Conservation (phyloP, 441 rosid species). For the Brassica balearica region DNA sequence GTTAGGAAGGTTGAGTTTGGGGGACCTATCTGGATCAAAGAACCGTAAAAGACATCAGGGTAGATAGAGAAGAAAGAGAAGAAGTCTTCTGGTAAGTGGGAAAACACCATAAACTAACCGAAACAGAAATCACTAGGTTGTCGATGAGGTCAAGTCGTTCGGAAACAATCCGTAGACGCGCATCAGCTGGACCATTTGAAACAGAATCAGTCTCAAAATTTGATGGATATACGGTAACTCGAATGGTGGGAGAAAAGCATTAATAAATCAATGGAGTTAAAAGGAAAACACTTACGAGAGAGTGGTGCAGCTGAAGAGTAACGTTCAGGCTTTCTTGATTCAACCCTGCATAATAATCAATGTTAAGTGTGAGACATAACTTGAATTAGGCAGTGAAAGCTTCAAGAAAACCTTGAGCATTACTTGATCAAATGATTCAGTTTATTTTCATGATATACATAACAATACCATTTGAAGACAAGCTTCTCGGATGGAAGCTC, state of each 20-base stretch:
- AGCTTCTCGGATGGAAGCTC: constrained; percentile 70
- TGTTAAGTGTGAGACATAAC: constrained; percentile 3
- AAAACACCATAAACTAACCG: constrained; percentile 52
- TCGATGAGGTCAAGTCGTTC: constrained; percentile 88
- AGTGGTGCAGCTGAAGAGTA: constrained; percentile 97
- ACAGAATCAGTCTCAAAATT: constrained; percentile 34
- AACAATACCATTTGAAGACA: constrained; percentile 70
- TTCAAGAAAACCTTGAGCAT: no score
- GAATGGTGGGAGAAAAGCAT: neutral
- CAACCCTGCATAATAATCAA: constrained; percentile 68
- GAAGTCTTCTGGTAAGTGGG: constrained; percentile 22
- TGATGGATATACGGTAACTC: neutral
- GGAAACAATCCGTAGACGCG: constrained; percentile 86
- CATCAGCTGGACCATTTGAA: constrained; percentile 72
- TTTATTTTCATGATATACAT: no score
- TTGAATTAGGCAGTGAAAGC: neutral
- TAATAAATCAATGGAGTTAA: neutral
- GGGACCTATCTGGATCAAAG: constrained; percentile 89
- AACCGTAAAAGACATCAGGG: constrained; percentile 42
- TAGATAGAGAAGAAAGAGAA: constrained; percentile 15
- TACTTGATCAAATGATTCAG: no score
- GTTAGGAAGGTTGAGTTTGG: constrained; percentile 75
- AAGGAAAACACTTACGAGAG: constrained; percentile 66
- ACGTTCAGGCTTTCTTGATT: constrained; percentile 96
- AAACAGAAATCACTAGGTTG: constrained; percentile 81